Evolutionary conservation across 768 basidiomycete species (phyloP), one percentile per base, ranked within the genome.

Genomic region (Xerocomus brunneocitrinus): DNA sequence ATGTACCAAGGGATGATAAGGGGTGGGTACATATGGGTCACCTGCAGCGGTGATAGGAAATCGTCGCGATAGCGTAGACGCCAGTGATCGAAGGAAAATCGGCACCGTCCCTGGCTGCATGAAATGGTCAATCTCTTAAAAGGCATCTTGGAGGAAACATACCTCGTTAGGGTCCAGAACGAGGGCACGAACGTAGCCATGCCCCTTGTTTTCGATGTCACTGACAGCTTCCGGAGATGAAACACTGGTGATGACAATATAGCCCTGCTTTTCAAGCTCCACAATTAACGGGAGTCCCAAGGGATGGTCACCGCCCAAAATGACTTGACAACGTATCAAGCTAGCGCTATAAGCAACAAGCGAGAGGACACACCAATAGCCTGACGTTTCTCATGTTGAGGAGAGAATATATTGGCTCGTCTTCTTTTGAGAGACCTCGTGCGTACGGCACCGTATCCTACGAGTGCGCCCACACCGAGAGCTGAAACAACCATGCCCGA

Each of bases 161-260:
- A 87, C 91, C 77, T 91, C 85, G 49, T 74, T 75, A 0, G 91
- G 85, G 69, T 94, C 85, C 38, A 94, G 79, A 30, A 94, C 83
- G 52, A 93, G 79, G 0, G 86, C 91, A 47, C 85, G 84, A 52
- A 92, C 80, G 67, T 81, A 92, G 27, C 93, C 93, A 57, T 84
- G 76, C 25, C 82, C 80, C 55, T 74, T 73, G 34, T 72, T 74
- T 67, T 95, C 91, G 42, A 94, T 71, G 14, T 70, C 72, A 14
- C 79, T 74, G 34, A 82, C 83, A n/a, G 81, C 81, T 50, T 85
- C 84, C 0, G 84, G 79, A 5, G 79, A 82, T 0, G 83, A 73
- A 16, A 92, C 91, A 55, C 87, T 93, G 4, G 84, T 76, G 57
- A 95, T 83, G 35, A 95, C 85, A 60, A 93, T 87, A 62, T 87